A percentile compares a stretch with the other conserved stretches of the same genome.
Evolutionary conservation across 2,329 filamentous ascomycete genomes (phyloP).

Genomic region (Claviceps fusiformis): DNA sequence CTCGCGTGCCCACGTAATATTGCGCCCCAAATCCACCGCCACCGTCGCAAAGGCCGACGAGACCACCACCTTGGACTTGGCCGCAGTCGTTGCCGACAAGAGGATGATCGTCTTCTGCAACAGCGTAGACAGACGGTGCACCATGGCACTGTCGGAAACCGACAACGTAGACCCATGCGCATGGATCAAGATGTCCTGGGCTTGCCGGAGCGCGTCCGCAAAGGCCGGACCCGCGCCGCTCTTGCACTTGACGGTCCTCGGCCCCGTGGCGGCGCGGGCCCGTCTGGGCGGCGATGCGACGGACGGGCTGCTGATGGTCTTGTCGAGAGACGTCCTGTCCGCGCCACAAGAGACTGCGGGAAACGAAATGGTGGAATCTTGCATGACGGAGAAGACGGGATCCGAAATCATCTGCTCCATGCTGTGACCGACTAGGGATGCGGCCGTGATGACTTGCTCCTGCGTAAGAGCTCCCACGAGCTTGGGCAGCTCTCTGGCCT

Average conservation of each 20-base stretch:
- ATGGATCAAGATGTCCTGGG: constrained; percentile 51
- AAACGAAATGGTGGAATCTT: constrained; percentile 84
- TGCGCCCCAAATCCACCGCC: constrained; percentile 56
- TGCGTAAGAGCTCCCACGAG: constrained; percentile 25
- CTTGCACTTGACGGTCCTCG: constrained; percentile 18
- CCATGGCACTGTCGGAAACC: constrained; percentile 41
- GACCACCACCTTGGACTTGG: constrained; percentile 30
- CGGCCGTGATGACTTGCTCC: constrained; percentile 50
- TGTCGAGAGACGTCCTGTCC: constrained; percentile 26
- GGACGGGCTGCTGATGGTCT: constrained; percentile 14
- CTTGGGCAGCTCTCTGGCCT: constrained; percentile 31
- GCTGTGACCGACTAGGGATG: constrained; percentile 54
- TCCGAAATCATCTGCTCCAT: constrained; percentile 62
- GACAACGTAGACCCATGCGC: constrained; percentile 45
- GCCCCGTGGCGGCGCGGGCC: constrained; percentile 12
- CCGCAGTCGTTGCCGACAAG: constrained; percentile 45
- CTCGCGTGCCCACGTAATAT: constrained; percentile 54
- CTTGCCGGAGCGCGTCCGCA: constrained; percentile 46
- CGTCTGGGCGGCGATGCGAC: constrained; percentile 23
- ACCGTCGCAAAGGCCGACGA: constrained; percentile 46
- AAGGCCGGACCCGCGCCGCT: constrained; percentile 27
- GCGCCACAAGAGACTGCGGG: constrained; percentile 46
- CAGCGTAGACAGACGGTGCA: constrained; percentile 50
- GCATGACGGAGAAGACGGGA: constrained; percentile 76
- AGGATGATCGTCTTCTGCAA: constrained; percentile 53